Evolutionary conservation across 805 yeast species (phyloP), one percentile per base, ranked within the genome.

Genomic region (Candida maesae): DNA sequence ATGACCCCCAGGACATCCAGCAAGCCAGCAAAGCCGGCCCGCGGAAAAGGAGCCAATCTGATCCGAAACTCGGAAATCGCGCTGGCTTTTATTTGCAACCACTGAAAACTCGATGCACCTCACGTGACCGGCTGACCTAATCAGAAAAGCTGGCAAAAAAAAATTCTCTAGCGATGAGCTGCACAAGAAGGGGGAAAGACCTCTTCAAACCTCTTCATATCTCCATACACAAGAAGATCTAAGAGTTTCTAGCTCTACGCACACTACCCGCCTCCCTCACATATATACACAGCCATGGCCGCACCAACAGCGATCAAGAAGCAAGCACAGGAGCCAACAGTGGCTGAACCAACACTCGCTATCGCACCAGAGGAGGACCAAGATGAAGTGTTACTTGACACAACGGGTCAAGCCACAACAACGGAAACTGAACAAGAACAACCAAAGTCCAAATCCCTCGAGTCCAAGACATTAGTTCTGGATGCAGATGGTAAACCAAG

Each of bases 401-500:
- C 70, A 6, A 60, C 55, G 10, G 64, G 61, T 10, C 46, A 49
- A 16, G 58, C 59, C 1, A 16, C 31, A 3, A n/a, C n/a, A n/a
- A n/a, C n/a, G n/a, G n/a, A n/a, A n/a, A 16, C 38, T 12, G 52
- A 50, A 20, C 28, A 42, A 4, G 46, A 43, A 13, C 54, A 46
- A 2, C 27, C 43, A 9, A 47, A 7, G 55, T 42, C 19, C 13
- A 54, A 50, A 33, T 59, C 64, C 36, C 41, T 39, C 23, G 56
- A 51, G 30, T 39, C 47, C 2, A 52, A 50, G 35, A 65, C 65
- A 13, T 66, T 68, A 13, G 66, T 66, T 3, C 45, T 68, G 6
- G 96, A 91, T 63, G 90, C 84, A 50, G 76, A 78, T 41, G 98
- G 98, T 33, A 84, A 88, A 55, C 96, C 96, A 33, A 79, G 81